Evolutionary conservation across 1,284 basidiomycete species (phyloP).

Genomic region (Rhodotorula sp.): DNA sequence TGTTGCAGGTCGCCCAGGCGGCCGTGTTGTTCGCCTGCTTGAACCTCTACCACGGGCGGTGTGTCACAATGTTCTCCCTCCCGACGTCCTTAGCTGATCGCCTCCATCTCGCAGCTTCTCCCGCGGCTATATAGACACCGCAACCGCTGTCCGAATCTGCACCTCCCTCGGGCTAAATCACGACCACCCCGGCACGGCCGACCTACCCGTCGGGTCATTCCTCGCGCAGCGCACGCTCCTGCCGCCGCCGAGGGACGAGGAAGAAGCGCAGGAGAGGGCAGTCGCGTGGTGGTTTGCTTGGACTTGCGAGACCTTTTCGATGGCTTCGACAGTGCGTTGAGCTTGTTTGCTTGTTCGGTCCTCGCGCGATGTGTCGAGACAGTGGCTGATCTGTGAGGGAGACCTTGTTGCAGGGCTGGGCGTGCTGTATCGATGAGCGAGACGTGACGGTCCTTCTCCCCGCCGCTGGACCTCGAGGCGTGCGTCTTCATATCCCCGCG

Average conservation of each 20-base stretch:
- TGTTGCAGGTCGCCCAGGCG: slow-evolving; percentile 78
- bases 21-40: slow-evolving; percentile 80
- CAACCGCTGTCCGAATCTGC: slow-evolving; percentile 73
- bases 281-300: slow-evolving; percentile 19
- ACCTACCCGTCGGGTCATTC: background rate
- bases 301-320: slow-evolving; percentile 25
- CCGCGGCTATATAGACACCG: slow-evolving; percentile 84
- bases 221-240: slow-evolving; percentile 2
- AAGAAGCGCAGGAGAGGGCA: slow-evolving; percentile 11
- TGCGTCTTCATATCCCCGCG: background rate
- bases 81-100: too few species aligned
- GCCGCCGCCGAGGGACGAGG: slow-evolving; percentile 6
- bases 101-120: slow-evolving; percentile 58
- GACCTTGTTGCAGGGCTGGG: slow-evolving; percentile 22
- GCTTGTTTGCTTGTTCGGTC: background rate
- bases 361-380: too few species aligned
- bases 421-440: slow-evolving; percentile 34
- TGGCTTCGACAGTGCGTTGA: slow-evolving; percentile 13
- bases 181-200: background rate
- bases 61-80: background rate
- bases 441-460: slow-evolving; percentile 37
- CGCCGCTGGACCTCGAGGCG: background rate
- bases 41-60: slow-evolving; percentile 75
- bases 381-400: too few species aligned
- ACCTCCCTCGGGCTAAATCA: slow-evolving; percentile 62